A percentile compares a stretch with the other conserved stretches of the same genome.
Evolutionary conservation across 1,139 yeast species (phyloP).

Genomic region (Suhomyces maxii): DNA sequence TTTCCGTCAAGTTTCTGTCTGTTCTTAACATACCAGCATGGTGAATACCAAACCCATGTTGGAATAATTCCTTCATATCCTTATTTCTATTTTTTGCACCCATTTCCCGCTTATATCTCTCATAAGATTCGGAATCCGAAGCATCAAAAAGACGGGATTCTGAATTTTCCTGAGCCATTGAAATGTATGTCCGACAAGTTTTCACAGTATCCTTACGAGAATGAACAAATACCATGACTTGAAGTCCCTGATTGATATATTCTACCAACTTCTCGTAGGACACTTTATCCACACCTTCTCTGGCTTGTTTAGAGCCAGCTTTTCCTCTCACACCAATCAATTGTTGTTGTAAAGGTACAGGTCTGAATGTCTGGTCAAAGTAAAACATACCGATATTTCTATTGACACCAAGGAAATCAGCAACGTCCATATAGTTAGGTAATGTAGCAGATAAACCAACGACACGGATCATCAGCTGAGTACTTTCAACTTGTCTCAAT

Average conservation of each 20-base stretch:
- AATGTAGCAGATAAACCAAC: slow-evolving; percentile 97
- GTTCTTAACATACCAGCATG: slow-evolving; percentile 97
- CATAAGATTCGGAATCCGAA: slow-evolving; percentile 46
- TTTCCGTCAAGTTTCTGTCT: slow-evolving; percentile 88
- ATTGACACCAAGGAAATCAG: slow-evolving; percentile 91
- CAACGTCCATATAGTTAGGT: slow-evolving; percentile 92
- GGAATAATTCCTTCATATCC: slow-evolving; percentile 80
- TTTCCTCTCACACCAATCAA: slow-evolving; percentile 87
- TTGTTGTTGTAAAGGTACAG: slow-evolving; percentile 89
- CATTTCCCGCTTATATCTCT: slow-evolving; percentile 62
- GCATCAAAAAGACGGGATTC: slow-evolving; percentile 65
- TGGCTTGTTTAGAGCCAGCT: slow-evolving; percentile 63
- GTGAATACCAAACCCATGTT: slow-evolving; percentile 86
- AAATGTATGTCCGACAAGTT: slow-evolving; percentile 72
- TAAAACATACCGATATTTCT: slow-evolving; percentile 88
- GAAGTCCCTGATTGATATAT: slow-evolving; percentile 69
- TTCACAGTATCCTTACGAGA: slow-evolving; percentile 91
- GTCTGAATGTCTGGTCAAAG: slow-evolving; percentile 90
- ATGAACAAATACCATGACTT: slow-evolving; percentile 96
- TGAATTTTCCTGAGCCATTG: slow-evolving; percentile 62
- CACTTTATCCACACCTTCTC: slow-evolving; percentile 73
- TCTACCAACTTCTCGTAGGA: slow-evolving; percentile 76
- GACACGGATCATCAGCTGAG: slow-evolving; percentile 91
- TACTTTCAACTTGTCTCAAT: slow-evolving; percentile 86
- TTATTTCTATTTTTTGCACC: slow-evolving; percentile 66